Percentiles rank a stretch among this genome's conserved stretches.
These are phyloP conservation scores for Planoprotostelium fungivorum DNA, from an alignment of 78 protist genomes.

Conservation along the genomic window DNA sequence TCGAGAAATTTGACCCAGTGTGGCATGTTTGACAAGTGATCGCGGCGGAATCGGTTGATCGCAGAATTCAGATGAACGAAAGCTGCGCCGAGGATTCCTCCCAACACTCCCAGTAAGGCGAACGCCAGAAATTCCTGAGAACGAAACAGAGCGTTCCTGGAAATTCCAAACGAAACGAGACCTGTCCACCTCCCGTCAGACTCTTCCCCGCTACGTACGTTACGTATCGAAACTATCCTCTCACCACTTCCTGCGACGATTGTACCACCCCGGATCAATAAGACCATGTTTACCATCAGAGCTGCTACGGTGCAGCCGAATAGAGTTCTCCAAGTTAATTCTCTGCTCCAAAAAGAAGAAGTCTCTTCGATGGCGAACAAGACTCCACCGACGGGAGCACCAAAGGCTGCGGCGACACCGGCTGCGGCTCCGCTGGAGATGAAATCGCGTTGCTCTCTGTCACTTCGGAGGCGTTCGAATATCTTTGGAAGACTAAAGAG, in stretches of 20 bases:
- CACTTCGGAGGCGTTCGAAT: constrained; percentile 64
- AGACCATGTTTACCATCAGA: constrained; percentile 27
- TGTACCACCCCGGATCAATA: neutral
- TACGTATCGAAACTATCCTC: neutral
- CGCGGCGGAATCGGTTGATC: constrained; percentile 14
- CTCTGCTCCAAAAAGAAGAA: constrained; percentile 68
- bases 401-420: constrained; percentile 93
- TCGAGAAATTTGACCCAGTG: neutral
- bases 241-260: constrained; percentile 6
- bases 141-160: constrained; percentile 28
- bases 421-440: constrained; percentile 91
- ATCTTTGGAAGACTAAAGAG: neutral
- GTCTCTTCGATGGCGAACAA: constrained; percentile 88
- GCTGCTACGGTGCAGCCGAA: constrained; percentile 73
- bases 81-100: constrained; percentile 51
- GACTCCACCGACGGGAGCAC: constrained; percentile 94
- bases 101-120: constrained; percentile 25
- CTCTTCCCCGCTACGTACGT: neutral
- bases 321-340: constrained; percentile 88
- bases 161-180: constrained; percentile 53
- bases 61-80: constrained; percentile 34
- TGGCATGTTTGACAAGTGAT: constrained; percentile 14
- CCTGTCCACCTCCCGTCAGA: constrained; percentile 19
- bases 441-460: constrained; percentile 76
- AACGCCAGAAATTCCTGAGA: constrained; percentile 35